Conservation (phyloP, 2,329 filamentous ascomycete genomes). For the Pseudocercospora ulei region DNA sequence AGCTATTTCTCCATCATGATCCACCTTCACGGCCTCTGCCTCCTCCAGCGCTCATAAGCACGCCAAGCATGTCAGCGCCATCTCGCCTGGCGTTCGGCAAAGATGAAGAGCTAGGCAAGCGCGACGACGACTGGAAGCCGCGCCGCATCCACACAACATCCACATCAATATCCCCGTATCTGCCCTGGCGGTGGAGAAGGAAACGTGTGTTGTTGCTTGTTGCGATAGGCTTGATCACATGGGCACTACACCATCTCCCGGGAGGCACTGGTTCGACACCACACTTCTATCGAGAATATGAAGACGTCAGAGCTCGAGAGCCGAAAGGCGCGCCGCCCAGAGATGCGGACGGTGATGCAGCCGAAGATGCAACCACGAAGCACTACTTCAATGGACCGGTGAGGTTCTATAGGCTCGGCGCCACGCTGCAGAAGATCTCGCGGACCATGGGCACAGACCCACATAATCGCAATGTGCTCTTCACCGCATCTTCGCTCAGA, state of each 20-base stretch:
- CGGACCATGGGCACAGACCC: conserved; percentile 45
- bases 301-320: conserved; percentile 16
- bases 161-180: conserved; percentile 15
- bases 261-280: conserved; percentile 4
- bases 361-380: conserved; percentile 24
- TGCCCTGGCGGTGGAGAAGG: conserved; percentile 37
- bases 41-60: conserved; percentile 4
- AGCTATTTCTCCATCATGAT: too few species aligned
- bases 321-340: conserved; percentile 25
- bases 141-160: conserved; percentile 10
- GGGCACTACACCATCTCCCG: conserved; percentile 9
- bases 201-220: conserved; percentile 41
- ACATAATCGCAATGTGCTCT: conserved; percentile 63
- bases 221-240: conserved; percentile 37
- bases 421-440: conserved; percentile 52
- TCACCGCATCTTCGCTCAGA: conserved; percentile 63
- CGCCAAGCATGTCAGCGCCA: conserved; percentile 15
- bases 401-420: conserved; percentile 55
- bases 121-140: conserved; percentile 47
- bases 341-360: conserved; percentile 12
- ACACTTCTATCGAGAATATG: conserved; percentile 11
- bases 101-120: conserved; percentile 57
- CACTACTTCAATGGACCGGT: conserved; percentile 60
- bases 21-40: conserved; percentile 10
- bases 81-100: conserved; percentile 27